Evolutionary conservation across 106 monocot genomes (phyloP).

Genomic region (Iris macrosiphon): DNA sequence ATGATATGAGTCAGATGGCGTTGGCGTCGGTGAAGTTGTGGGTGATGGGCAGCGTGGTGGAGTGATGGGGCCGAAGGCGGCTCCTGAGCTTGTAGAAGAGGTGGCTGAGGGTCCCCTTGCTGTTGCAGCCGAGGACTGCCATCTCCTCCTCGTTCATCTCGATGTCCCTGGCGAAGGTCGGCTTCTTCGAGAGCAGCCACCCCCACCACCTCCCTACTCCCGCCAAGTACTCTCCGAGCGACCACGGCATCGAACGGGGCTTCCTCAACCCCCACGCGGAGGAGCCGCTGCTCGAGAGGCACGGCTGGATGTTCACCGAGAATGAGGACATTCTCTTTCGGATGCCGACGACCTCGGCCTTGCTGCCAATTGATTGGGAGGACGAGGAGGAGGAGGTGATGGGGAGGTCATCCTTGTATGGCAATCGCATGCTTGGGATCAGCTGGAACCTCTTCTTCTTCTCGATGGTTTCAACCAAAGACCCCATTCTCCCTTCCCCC

Average conservation of each 20-base stretch:
- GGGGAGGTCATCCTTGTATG: slow-evolving; percentile 48
- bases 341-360: slow-evolving; percentile 31
- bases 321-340: slow-evolving; percentile 61
- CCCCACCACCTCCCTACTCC: slow-evolving; percentile 48
- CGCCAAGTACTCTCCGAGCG: slow-evolving; percentile 33
- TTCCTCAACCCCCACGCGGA: slow-evolving; percentile 33
- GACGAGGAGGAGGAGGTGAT: slow-evolving; percentile 13
- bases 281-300: slow-evolving; percentile 25
- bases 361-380: slow-evolving; percentile 4
- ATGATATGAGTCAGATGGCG: no score
- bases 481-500: slow-evolving; percentile 20
- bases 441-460: slow-evolving; percentile 48
- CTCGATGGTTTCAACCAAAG: slow-evolving; percentile 39
- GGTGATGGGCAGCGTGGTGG: slow-evolving; percentile 20
- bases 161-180: slow-evolving; percentile 43
- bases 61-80: slow-evolving; percentile 29
- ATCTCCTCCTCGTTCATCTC: slow-evolving; percentile 89
- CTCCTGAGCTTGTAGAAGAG: slow-evolving; percentile 48
- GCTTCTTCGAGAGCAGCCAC: slow-evolving; percentile 73
- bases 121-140: slow-evolving; percentile 41
- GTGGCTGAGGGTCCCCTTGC: slow-evolving; percentile 57
- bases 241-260: slow-evolving; percentile 65
- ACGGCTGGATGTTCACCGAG: slow-evolving; percentile 54
- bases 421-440: slow-evolving; percentile 52
- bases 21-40: not conserved